phyloP scores from a whole-genome alignment of 306 rosid genomes.

The Sophora flavescens region DNA sequence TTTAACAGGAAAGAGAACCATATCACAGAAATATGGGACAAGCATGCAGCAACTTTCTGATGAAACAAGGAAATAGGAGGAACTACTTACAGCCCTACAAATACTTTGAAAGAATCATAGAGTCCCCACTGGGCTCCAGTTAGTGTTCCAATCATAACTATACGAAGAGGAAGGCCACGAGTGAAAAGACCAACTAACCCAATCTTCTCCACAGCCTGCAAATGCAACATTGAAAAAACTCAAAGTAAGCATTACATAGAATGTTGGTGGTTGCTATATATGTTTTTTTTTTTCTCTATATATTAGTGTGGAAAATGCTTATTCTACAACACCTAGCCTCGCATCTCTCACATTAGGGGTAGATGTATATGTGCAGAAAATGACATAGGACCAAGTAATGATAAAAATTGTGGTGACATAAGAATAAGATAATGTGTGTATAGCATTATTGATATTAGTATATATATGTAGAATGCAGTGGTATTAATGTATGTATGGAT shows the following conservation, averaged over 20 bases:
- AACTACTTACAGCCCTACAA: constrained; percentile 74
- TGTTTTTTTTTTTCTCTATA: no score
- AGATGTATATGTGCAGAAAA: neutral
- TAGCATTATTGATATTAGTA: neutral
- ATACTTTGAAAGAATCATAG: constrained; percentile 77
- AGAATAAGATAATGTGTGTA: neutral
- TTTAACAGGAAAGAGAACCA: neutral
- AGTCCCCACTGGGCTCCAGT: constrained; percentile 77
- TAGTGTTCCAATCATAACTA: constrained; percentile 81
- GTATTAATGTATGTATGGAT: neutral
- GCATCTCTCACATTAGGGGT: neutral
- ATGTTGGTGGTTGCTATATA: neutral
- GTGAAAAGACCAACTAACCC: constrained; percentile 75
- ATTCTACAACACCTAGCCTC: no score
- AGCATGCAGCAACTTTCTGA: neutral
- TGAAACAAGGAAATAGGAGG: neutral
- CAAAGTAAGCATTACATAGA: neutral
- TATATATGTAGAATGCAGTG: neutral
- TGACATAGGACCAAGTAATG: neutral
- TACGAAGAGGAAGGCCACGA: constrained; percentile 87
- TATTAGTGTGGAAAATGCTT: no score
- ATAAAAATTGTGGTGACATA: neutral
- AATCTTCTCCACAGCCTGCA: constrained; percentile 73
- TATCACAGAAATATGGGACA: constrained; percentile 20
- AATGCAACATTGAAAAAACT: constrained; percentile 31